Percentiles rank a stretch among this genome's conserved stretches.
Evolutionary conservation across 495 filamentous ascomycete species (phyloP).

Genomic region (Venustampulla echinocandica): DNA sequence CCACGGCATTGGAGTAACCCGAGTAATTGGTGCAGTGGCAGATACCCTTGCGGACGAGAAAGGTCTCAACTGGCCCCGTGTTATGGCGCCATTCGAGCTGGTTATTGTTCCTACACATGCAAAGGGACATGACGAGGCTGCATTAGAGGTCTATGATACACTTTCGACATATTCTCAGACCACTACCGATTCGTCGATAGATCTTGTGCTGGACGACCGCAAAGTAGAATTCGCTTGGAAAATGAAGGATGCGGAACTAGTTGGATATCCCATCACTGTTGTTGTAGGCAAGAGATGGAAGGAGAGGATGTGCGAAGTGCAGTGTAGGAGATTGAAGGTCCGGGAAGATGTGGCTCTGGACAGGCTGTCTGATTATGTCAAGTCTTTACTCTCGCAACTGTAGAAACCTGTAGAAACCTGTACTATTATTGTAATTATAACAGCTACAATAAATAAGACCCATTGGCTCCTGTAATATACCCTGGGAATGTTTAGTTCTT

Average conservation of each 20-base stretch:
- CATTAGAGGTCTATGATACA: constrained; percentile 47
- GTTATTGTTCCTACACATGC: constrained; percentile 48
- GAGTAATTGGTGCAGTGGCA: constrained; percentile 81
- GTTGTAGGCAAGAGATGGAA: constrained; percentile 71
- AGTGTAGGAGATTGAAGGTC: constrained; percentile 55
- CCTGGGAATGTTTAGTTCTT: no score
- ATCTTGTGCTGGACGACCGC: constrained; percentile 69
- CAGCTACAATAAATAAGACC: no score
- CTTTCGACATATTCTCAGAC: constrained; percentile 25
- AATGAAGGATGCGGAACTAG: constrained; percentile 75
- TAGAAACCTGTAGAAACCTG: no score
- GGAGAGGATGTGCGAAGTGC: constrained; percentile 59
- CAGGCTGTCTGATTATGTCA: constrained; percentile 18
- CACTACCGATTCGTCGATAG: constrained; percentile 25
- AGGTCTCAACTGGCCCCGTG: constrained; percentile 83
- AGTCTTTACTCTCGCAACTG: constrained; percentile 5
- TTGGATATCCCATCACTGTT: constrained; percentile 79
- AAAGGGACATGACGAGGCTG: constrained; percentile 43
- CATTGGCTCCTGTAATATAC: no score
- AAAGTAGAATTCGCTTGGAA: constrained; percentile 67
- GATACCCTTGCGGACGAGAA: constrained; percentile 58
- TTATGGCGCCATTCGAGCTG: constrained; percentile 78
- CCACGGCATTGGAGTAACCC: constrained; percentile 88
- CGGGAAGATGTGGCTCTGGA: constrained; percentile 39
- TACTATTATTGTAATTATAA: background rate